A percentile compares a stretch with the other conserved stretches of the same genome.
Evolutionary conservation across 257 asterid genomes (phyloP).

Genomic region (Nicotiana attenuata): DNA sequence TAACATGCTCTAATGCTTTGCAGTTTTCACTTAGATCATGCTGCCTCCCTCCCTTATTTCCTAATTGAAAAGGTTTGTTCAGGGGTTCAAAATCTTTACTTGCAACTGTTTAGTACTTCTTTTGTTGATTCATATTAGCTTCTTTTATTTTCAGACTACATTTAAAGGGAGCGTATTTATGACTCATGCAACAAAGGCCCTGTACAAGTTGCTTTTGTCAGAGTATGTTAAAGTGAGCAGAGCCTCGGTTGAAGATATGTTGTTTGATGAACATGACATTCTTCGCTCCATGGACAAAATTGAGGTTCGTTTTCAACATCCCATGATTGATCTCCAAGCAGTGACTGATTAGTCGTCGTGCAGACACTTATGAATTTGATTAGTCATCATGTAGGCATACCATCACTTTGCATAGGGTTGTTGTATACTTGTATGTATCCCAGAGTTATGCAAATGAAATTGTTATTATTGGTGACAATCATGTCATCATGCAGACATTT

Average conservation of each 20-base stretch:
- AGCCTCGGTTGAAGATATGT: slow-evolving; percentile 93
- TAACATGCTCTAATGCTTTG: slow-evolving; percentile 14
- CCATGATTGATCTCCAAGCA: not conserved
- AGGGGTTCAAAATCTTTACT: not conserved
- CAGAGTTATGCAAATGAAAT: no score
- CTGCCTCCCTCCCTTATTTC: slow-evolving; percentile 98
- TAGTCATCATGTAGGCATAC: no score
- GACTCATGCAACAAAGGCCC: slow-evolving; percentile 98
- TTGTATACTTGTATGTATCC: no score
- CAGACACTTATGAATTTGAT: no score
- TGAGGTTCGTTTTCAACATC: slow-evolving; percentile 53
- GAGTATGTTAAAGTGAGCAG: slow-evolving; percentile 98
- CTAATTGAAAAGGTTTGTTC: slow-evolving; percentile 79
- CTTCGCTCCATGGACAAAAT: slow-evolving; percentile 84
- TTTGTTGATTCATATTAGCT: slow-evolving; percentile 12
- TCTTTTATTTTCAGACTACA: slow-evolving; percentile 52
- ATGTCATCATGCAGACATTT: no score
- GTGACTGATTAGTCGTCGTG: not conserved
- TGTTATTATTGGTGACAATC: no score
- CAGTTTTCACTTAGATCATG: slow-evolving; percentile 99
- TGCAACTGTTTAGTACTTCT: not conserved
- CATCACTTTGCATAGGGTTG: no score
- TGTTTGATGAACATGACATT: slow-evolving; percentile 80
- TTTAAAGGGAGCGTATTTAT: slow-evolving; percentile 89
- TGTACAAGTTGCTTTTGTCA: slow-evolving; percentile 82